Evolutionary conservation across 305 asterid genomes (phyloP).

Genomic region (Solanum chacoense): DNA sequence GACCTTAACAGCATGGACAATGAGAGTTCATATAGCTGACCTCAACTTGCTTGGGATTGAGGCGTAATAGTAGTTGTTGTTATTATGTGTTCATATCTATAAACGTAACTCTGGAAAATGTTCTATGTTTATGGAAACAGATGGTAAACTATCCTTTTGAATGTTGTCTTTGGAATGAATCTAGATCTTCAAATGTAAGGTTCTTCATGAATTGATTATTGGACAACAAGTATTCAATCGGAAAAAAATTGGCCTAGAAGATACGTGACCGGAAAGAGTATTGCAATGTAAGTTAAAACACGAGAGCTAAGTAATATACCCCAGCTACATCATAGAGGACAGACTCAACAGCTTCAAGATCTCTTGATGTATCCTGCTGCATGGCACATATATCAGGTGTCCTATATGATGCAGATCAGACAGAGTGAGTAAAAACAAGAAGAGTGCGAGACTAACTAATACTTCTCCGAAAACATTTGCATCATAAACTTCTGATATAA

Average conservation of each 20-base stretch:
- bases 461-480: not conserved
- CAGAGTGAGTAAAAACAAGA: not conserved
- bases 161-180: not conserved
- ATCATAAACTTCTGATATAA: not conserved
- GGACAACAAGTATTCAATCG: not conserved
- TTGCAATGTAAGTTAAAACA: not conserved
- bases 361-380: constrained; percentile 60
- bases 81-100: not conserved
- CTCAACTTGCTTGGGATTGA: not conserved
- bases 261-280: not conserved
- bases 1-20: not conserved
- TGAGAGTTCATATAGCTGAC: not conserved
- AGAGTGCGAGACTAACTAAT: not conserved
- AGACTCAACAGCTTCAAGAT: constrained; percentile 52
- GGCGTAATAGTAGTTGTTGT: not conserved
- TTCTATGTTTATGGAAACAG: not conserved
- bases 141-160: not conserved
- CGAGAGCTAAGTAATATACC: constrained; percentile 25
- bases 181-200: not conserved
- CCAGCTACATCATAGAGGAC: constrained; percentile 41
- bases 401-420: constrained; percentile 25
- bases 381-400: constrained; percentile 69
- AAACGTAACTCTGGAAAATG: not conserved
- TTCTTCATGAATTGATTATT: not conserved
- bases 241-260: not conserved